Evolutionary conservation across 2,329 filamentous ascomycete species (phyloP).

Genomic region (Fusarium sp.): DNA sequence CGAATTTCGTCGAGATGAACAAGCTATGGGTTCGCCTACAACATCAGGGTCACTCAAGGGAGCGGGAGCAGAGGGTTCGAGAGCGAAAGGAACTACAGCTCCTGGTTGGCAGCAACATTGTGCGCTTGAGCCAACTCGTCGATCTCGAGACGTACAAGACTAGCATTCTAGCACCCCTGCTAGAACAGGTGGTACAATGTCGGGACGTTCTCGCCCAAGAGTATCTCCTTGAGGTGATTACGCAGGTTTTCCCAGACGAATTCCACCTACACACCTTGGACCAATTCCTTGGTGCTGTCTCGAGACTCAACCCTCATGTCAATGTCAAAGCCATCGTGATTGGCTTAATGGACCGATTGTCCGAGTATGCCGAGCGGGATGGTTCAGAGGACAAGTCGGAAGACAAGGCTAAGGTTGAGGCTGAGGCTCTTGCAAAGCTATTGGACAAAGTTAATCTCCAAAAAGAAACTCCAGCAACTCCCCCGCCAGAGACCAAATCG

Average conservation of each 20-base stretch:
- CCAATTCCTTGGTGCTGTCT: slow-evolving; percentile 93
- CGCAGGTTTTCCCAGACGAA: slow-evolving; percentile 98
- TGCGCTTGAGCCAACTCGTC: slow-evolving; percentile 93
- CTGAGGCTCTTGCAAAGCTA: slow-evolving; percentile 84
- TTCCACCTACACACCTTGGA: slow-evolving; percentile 98
- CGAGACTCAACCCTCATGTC: slow-evolving; percentile 93
- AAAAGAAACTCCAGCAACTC: slow-evolving; percentile 62
- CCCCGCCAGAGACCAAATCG: slow-evolving; percentile 40
- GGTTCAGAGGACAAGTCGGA: slow-evolving; percentile 77
- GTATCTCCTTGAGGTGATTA: slow-evolving; percentile 97
- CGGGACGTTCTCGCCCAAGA: slow-evolving; percentile 97
- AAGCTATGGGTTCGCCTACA: slow-evolving; percentile 98
- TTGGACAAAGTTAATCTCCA: slow-evolving; percentile 83
- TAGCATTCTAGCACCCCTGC: slow-evolving; percentile 86
- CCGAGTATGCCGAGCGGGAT: slow-evolving; percentile 94
- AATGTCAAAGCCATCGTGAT: slow-evolving; percentile 99
- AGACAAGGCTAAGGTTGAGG: slow-evolving; percentile 83
- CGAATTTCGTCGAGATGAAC: slow-evolving; percentile 99
- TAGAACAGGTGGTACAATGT: slow-evolving; percentile 98
- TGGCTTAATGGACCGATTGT: slow-evolving; percentile 95
- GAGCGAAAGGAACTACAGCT: slow-evolving; percentile 96
- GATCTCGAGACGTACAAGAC: slow-evolving; percentile 96
- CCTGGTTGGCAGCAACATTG: slow-evolving; percentile 95
- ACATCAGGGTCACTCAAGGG: slow-evolving; percentile 96
- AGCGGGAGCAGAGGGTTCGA: slow-evolving; percentile 92